phyloP scores from a whole-genome alignment of 495 filamentous ascomycete species.

The Ascobolus immersus region DNA sequence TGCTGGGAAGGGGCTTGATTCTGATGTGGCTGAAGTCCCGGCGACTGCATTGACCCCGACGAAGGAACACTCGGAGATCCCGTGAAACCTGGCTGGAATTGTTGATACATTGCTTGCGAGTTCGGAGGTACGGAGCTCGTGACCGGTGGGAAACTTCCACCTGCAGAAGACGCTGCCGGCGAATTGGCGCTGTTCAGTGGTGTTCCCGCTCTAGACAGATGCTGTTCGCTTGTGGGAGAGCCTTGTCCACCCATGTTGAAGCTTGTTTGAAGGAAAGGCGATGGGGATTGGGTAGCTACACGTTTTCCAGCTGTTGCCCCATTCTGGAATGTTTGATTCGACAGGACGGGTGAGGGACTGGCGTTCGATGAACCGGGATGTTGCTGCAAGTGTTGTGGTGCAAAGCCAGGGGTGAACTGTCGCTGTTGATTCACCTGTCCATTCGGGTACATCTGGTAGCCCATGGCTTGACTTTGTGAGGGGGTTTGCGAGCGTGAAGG shows the following conservation, averaged over 20 bases:
- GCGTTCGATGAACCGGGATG: conserved; percentile 59
- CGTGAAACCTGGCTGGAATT: no score
- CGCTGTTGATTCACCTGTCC: conserved; percentile 31
- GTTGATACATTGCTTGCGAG: no score
- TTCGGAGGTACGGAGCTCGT: no score
- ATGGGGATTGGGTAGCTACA: conserved; percentile 77
- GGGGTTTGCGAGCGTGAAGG: conserved; percentile 84
- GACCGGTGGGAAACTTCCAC: no score
- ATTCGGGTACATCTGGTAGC: conserved; percentile 16
- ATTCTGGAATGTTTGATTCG: conserved; percentile 44
- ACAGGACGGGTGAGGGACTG: conserved; percentile 64
- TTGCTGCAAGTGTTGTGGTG: conserved; percentile 38
- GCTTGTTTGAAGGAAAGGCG: conserved; percentile 56
- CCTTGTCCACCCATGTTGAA: conserved; percentile 47
- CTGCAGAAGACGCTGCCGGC: conserved; percentile 31
- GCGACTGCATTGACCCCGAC: no score
- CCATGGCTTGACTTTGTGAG: conserved; percentile 12
- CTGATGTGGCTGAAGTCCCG: conserved; percentile 25
- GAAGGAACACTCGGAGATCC: no score
- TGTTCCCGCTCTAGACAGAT: conserved; percentile 43
- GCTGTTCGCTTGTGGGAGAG: conserved; percentile 54
- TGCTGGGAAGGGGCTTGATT: no score
- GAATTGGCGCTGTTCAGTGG: conserved; percentile 28
- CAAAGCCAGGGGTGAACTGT: conserved; percentile 31
- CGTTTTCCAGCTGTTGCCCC: conserved; percentile 36